A percentile compares a stretch with the other conserved stretches of the same genome.
Conservation (phyloP, 2,329 filamentous ascomycete genomes). For the Ilyonectria robusta region DNA sequence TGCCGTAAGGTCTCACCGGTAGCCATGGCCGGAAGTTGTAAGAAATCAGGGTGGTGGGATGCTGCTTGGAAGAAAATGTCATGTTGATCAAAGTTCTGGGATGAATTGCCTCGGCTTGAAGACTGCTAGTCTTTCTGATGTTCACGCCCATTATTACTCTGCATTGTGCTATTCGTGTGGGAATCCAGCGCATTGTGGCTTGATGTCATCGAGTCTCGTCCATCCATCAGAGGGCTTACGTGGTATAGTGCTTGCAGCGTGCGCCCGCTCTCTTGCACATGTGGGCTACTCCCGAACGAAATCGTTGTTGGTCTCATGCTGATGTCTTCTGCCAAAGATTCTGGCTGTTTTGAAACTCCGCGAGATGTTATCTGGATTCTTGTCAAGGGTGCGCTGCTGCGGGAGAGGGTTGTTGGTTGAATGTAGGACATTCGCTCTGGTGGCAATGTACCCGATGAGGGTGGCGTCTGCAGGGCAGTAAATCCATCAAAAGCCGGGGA, state of each 20-base stretch:
- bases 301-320: constrained; percentile 34
- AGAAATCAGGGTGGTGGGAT: constrained; percentile 2
- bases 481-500: constrained; percentile 8
- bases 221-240: constrained; percentile 24
- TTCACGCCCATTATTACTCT: constrained; percentile 28
- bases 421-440: constrained; percentile 18
- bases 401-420: neutral
- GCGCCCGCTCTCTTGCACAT: constrained; percentile 20
- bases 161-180: constrained; percentile 31
- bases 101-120: constrained; percentile 23
- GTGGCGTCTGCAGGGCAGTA: constrained; percentile 43
- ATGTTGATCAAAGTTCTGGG: constrained; percentile 1
- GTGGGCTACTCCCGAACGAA: constrained; percentile 24
- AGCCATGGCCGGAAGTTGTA: neutral
- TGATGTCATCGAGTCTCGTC: constrained; percentile 21
- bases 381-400: constrained; percentile 6
- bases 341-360: constrained; percentile 11
- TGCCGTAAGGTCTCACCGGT: constrained; percentile 11
- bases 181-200: constrained; percentile 32
- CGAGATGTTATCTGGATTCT: constrained; percentile 24
- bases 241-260: constrained; percentile 28
- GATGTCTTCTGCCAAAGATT: constrained; percentile 12
- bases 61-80: constrained; percentile 11
- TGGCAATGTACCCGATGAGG: constrained; percentile 41
- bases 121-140: constrained; percentile 42